Percentiles rank a stretch among this genome's conserved stretches.
Evolutionary conservation across 2,329 filamentous ascomycete genomes (phyloP).

Genomic region (Amesomyces nigricolor): DNA sequence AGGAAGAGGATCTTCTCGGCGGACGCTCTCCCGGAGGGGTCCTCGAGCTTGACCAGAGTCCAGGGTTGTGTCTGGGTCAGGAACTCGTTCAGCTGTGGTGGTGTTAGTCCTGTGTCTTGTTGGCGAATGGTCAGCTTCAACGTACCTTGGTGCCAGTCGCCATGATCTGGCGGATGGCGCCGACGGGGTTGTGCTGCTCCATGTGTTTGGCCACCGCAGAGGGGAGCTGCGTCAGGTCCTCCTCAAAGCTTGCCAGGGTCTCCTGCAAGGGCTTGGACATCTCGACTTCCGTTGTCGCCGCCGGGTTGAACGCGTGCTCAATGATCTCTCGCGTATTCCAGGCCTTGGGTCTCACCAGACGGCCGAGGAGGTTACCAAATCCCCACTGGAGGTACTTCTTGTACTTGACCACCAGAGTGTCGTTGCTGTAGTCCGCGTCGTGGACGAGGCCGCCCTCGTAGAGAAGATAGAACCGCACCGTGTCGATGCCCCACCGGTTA

Average conservation of each 20-base stretch:
- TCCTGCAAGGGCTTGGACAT: constrained; percentile 18
- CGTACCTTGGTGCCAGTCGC: constrained; percentile 53
- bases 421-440: constrained; percentile 83
- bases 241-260: constrained; percentile 6
- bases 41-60: constrained; percentile 42
- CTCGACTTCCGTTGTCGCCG: background rate
- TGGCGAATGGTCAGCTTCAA: constrained; percentile 1
- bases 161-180: constrained; percentile 61
- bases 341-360: constrained; percentile 61
- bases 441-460: constrained; percentile 69
- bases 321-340: constrained; percentile 65
- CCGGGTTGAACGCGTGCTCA: constrained; percentile 26
- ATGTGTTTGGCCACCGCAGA: constrained; percentile 49
- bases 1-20: constrained; percentile 62
- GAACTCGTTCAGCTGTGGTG: constrained; percentile 59
- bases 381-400: constrained; percentile 71
- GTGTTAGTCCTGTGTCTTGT: constrained; percentile 9
- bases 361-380: constrained; percentile 72
- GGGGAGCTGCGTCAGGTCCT: constrained; percentile 35
- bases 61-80: constrained; percentile 64
- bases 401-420: constrained; percentile 67
- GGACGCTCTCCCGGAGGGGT: constrained; percentile 32
- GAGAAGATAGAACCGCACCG: constrained; percentile 83
- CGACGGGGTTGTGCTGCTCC: constrained; percentile 57
- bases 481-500: constrained; percentile 80